Base-by-base conservation (phyloP, 1,284 basidiomycete species). In the Ustilago crameri region DNA sequence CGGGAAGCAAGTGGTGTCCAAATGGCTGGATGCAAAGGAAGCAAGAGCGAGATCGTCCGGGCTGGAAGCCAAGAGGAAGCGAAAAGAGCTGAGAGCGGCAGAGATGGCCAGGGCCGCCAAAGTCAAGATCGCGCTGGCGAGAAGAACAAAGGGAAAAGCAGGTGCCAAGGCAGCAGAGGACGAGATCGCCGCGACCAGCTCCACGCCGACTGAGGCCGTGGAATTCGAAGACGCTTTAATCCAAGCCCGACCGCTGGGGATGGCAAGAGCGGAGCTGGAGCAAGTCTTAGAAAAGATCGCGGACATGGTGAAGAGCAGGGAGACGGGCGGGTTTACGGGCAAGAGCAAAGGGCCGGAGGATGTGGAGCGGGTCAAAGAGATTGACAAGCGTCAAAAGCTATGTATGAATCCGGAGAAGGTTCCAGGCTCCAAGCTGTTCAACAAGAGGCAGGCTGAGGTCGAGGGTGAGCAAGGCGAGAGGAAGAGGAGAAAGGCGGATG, bases 201-300 rank as follows among this genome's bases (percentile, higher is more conserved):
- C 58, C 1, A 32, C n/a, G 0, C 27, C 49, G 1, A 12, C 42
- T 1, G 14, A 34, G 2, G n/a, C 22, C 17, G 32, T 54, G 15
- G 66, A 72, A 17, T 60, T 73, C 40, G 65, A 56, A 46, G 74
- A 70, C 46, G 48, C 22, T 18, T 51, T 46, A 43, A 47, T 73
- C 20, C 38, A 37, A 3, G n/a, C 27, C 20, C 66, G 71, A 51
- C 74, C 50, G 3, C 53, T 69, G 18, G 61, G 57, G 10, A 66
- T 72, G 76, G 89, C 90, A 1, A 88, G 87, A 54, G 80, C 86
- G 3, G 87, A 90, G 27, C 88, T 95, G 22, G 88, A 91, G 70
- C 85, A 85, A 57, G 89, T 89, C 79, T 86, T 97, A 38, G 86
- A 71, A 20, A 47, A 51, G 38, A 68, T 75, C 9, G 59, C 66